These are phyloP conservation scores for Vigna nakashimae DNA, from an alignment of 306 rosid genomes.

Conservation along the genomic window DNA sequence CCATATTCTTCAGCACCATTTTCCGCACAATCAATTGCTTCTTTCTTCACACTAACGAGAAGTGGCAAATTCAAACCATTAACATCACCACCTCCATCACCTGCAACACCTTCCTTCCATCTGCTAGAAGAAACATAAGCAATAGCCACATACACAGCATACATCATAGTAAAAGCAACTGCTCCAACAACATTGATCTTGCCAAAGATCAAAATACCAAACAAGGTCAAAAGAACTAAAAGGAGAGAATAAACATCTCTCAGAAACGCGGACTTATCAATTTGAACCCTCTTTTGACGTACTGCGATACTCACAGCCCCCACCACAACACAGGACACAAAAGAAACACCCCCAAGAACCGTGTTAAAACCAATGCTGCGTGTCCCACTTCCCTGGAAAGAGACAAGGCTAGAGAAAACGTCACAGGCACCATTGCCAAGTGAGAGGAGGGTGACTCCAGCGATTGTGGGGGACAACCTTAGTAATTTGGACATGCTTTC, in stretches of 20 bases:
- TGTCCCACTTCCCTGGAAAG: slow-evolving; percentile 48
- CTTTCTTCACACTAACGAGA: slow-evolving; percentile 40
- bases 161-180: slow-evolving; percentile 49
- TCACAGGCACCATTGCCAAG: slow-evolving; percentile 51
- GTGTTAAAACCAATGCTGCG: slow-evolving; percentile 46
- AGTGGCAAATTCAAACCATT: slow-evolving; percentile 51
- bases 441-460: slow-evolving; percentile 52
- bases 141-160: slow-evolving; percentile 45
- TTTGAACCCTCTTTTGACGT: slow-evolving; percentile 32
- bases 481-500: slow-evolving; percentile 49
- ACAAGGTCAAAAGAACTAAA: slow-evolving; percentile 44
- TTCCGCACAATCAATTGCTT: slow-evolving; percentile 33
- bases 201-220: slow-evolving; percentile 42
- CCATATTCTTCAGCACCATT: slow-evolving; percentile 33
- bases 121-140: slow-evolving; percentile 45
- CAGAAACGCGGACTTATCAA: slow-evolving; percentile 45
- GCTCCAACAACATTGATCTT: slow-evolving; percentile 53
- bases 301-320: slow-evolving; percentile 49
- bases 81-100: slow-evolving; percentile 24
- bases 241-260: slow-evolving; percentile 54
- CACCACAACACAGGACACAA: slow-evolving; percentile 56
- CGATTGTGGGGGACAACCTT: slow-evolving; percentile 53
- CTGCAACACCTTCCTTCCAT: slow-evolving; percentile 13
- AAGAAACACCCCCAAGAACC: slow-evolving; percentile 52
- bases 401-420: slow-evolving; percentile 51